Base-by-base conservation (phyloP, 768 basidiomycete species). In the Dentipellis sp. region DNA sequence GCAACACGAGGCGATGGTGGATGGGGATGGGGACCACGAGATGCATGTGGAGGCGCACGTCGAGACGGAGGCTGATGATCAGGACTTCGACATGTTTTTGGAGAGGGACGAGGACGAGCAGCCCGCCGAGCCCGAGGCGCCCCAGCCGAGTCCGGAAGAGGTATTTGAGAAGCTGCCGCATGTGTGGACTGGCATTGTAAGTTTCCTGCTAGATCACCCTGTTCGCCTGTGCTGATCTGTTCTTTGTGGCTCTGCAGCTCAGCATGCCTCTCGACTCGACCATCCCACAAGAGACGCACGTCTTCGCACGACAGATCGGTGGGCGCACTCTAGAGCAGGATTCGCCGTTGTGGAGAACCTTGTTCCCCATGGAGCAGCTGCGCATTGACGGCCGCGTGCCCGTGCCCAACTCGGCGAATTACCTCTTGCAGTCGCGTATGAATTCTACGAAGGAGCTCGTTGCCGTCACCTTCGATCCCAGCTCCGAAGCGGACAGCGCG, bases 381-480 rank as follows among this genome's bases (percentile, higher is more conserved):
- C 75, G 83, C 21, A 89, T 94, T 58, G 91, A 92, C 60, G 92
- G 92, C 0, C 85, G 92, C 38, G 90, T 95, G 21, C 81, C 86
- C 3, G 80, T 83, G 3, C 77, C 79, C n/a, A 84, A 80, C 58
- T 91, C 91, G 2, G 72, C 81, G 12, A 81, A 89, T 57, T 95
- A 91, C 68, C 72, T 95, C 47, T 72, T 91, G 17, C 84, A 89
- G 55, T 88, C 82, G 67, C 76, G 88, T 40, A 72, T 94, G 72
- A 91, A 88, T 55, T 71, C 83, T 0, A 70, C 82, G 19, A 90
- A 88, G 63, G 92, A 95, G 67, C 74, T 94, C 17, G 76, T 91
- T 54, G 86, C 87, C 1, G 86, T 86, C 38, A 86, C 82, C 4
- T 84, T 94, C 61, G 75, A 80, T 3, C 82, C 91, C 0, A 67